Evolutionary conservation across 1,284 basidiomycete genomes (phyloP).

Genomic region (Marasmius fiardii): DNA sequence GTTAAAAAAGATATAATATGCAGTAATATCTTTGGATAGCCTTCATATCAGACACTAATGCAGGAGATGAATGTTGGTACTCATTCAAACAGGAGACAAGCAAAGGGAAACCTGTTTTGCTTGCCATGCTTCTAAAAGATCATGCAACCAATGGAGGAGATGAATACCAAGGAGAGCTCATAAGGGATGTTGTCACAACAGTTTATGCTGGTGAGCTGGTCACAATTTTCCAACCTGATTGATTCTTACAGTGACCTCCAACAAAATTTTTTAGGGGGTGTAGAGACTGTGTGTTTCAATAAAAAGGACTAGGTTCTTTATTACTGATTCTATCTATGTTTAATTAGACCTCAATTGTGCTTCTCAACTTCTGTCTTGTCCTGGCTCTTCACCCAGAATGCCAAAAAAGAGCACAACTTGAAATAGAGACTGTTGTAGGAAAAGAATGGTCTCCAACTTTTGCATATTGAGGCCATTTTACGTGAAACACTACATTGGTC

Average conservation of each 20-base stretch:
- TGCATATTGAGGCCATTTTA: constrained; percentile 38
- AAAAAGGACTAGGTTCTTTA: neutral
- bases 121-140: too few relatives aligned
- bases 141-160: too few relatives aligned
- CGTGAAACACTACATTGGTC: constrained; percentile 37
- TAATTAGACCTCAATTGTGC: constrained; percentile 34
- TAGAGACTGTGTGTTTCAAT: neutral
- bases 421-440: constrained; percentile 41
- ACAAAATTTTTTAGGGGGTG: neutral
- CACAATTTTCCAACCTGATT: neutral
- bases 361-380: constrained; percentile 36
- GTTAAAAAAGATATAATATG: too few relatives aligned
- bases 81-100: too few relatives aligned
- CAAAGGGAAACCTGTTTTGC: too few relatives aligned
- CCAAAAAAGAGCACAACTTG: constrained; percentile 38
- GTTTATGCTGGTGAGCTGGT: too few relatives aligned
- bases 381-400: constrained; percentile 43
- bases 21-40: too few relatives aligned
- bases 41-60: too few relatives aligned
- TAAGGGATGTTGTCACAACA: too few relatives aligned
- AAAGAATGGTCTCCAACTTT: constrained; percentile 39
- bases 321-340: neutral
- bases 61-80: too few relatives aligned
- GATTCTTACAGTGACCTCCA: neutral
- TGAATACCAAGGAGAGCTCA: too few relatives aligned